A percentile compares a stretch with the other conserved stretches of the same genome.
phyloP scores from a whole-genome alignment of 345 rosid genomes.

The Eucalyptus viminalis region DNA sequence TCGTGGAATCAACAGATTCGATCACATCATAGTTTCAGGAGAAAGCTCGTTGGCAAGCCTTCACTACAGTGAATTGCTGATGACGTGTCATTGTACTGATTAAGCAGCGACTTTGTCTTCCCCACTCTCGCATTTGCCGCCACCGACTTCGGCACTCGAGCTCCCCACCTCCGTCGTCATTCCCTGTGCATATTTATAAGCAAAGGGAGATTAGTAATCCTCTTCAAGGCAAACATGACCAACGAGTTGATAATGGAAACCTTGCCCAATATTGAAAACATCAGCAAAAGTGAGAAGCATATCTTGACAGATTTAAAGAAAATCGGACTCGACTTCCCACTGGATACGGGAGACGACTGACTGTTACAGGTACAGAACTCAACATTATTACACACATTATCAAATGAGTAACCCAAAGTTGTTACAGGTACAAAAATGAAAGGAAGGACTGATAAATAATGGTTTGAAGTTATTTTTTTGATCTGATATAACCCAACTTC shows the following conservation, averaged over 20 bases:
- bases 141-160: neutral
- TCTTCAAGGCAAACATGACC: neutral
- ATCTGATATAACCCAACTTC: neutral
- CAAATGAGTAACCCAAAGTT: neutral
- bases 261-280: neutral
- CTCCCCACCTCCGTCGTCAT: neutral
- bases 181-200: neutral
- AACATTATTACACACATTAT: neutral
- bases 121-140: neutral
- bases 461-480: neutral
- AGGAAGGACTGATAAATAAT: neutral
- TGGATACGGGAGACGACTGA: neutral
- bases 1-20: neutral
- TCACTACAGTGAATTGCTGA: neutral
- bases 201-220: neutral
- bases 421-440: neutral
- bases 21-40: neutral
- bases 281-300: neutral
- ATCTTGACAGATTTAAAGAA: neutral
- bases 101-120: neutral
- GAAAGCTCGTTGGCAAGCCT: neutral
- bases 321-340: neutral
- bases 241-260: neutral
- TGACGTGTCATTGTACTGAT: neutral
- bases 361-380: neutral